Evolutionary conservation across 768 basidiomycete species (phyloP).

Genomic region (Coprinopsis sp.): DNA sequence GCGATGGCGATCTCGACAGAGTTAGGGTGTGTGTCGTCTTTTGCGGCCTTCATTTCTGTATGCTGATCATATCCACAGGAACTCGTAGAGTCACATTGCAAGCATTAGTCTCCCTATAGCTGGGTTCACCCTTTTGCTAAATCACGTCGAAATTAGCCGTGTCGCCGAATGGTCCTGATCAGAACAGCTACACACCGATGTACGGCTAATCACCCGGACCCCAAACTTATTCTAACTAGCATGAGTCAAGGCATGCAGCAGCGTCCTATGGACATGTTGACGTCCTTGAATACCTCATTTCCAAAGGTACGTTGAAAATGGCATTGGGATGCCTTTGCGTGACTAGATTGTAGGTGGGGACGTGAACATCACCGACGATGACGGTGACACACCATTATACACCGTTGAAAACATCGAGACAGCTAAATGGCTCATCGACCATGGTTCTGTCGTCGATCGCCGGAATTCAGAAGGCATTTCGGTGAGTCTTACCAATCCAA

Average conservation of each 20-base stretch:
- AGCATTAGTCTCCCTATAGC: constrained; percentile 24
- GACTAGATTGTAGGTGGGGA: constrained; percentile 58
- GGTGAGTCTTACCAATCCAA: constrained; percentile 59
- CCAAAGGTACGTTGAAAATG: constrained; percentile 42
- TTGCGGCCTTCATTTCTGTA: constrained; percentile 7
- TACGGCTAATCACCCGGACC: constrained; percentile 24
- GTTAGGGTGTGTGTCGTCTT: constrained; percentile 49
- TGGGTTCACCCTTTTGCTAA: neutral
- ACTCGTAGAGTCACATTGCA: constrained; percentile 56
- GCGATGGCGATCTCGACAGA: constrained; percentile 79
- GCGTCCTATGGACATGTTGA: constrained; percentile 85
- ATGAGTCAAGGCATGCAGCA: constrained; percentile 75
- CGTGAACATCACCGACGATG: constrained; percentile 79
- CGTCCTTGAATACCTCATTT: constrained; percentile 73
- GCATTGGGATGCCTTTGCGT: constrained; percentile 7
- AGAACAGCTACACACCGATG: constrained; percentile 81
- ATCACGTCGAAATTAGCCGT: constrained; percentile 35
- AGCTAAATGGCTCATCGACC: constrained; percentile 71
- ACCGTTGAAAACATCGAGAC: constrained; percentile 80
- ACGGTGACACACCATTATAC: constrained; percentile 90
- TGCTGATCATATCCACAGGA: constrained; percentile 33
- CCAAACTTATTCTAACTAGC: constrained; percentile 13
- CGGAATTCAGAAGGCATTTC: constrained; percentile 71
- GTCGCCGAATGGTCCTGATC: constrained; percentile 69
- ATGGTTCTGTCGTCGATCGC: constrained; percentile 62